phyloP scores from a whole-genome alignment of 768 basidiomycete genomes.

The Suillus cothurnatus region DNA sequence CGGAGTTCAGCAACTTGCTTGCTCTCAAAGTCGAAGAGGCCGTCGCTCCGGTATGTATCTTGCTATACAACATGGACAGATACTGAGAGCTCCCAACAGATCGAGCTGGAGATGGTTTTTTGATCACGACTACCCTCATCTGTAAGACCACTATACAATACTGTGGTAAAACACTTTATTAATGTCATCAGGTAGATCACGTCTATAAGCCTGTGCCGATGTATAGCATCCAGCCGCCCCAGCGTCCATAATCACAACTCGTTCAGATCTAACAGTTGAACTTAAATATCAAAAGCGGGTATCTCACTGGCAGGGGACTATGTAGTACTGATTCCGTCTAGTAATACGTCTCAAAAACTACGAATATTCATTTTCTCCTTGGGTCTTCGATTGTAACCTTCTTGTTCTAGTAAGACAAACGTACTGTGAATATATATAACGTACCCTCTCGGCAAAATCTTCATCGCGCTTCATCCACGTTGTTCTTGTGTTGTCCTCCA shows the following conservation, averaged over 20 bases:
- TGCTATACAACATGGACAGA: neutral
- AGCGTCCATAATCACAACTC: neutral
- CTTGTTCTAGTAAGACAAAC: neutral
- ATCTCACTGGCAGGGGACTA: neutral
- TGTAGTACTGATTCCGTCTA: too few species aligned
- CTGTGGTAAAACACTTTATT: neutral
- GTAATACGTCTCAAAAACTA: neutral
- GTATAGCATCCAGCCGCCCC: neutral
- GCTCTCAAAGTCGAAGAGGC: constrained; percentile 17
- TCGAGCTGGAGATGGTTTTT: constrained; percentile 17
- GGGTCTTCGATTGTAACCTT: neutral
- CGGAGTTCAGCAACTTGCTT: constrained; percentile 16
- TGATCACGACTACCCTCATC: neutral
- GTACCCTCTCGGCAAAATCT: neutral
- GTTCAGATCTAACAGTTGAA: neutral
- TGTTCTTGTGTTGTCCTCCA: neutral
- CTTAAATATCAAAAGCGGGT: neutral
- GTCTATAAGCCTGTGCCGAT: neutral
- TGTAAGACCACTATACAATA: neutral
- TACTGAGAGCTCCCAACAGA: constrained; percentile 1
- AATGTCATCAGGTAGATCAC: neutral
- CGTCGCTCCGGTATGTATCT: constrained; percentile 14
- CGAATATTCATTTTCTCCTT: neutral
- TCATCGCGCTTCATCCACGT: neutral
- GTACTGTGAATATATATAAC: neutral